Conservation (phyloP, 805 yeast genomes). For the Saturnispora dispora region DNA sequence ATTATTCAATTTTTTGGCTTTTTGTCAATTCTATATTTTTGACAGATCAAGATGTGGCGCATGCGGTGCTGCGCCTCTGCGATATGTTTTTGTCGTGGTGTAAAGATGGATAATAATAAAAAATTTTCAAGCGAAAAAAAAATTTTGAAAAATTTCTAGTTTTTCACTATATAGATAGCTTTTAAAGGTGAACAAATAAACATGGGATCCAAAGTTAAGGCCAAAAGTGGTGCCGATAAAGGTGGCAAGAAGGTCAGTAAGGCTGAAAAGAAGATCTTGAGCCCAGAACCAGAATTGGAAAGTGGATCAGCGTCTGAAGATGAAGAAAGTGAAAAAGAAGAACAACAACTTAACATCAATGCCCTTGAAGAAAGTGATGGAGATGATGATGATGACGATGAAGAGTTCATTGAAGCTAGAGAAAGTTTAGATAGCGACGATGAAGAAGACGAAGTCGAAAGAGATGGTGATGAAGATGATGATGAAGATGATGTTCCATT, state of each 20-base stretch:
- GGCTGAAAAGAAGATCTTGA: conserved; percentile 14
- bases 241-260: conserved; percentile 9
- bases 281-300: conserved; percentile 32
- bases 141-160: conserved; percentile 4
- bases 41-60: background rate
- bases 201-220: conserved; percentile 6
- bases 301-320: conserved; percentile 12
- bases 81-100: background rate
- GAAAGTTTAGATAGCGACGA: conserved; percentile 12
- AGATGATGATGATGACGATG: conserved; percentile 29
- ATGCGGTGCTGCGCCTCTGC: background rate
- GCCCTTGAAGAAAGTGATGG: conserved; percentile 13
- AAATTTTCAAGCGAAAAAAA: background rate
- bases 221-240: conserved; percentile 30
- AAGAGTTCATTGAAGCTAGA: conserved; percentile 11
- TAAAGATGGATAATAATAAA: background rate
- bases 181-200: background rate
- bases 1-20: background rate
- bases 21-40: background rate
- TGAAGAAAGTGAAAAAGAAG: conserved; percentile 28
- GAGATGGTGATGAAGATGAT: conserved; percentile 34
- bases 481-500: conserved; percentile 79
- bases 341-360: conserved; percentile 15
- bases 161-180: conserved; percentile 4
- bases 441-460: conserved; percentile 33